These are phyloP conservation scores for Mycena olivaceomarginata DNA, from an alignment of 768 basidiomycete genomes.

Conservation along the genomic window DNA sequence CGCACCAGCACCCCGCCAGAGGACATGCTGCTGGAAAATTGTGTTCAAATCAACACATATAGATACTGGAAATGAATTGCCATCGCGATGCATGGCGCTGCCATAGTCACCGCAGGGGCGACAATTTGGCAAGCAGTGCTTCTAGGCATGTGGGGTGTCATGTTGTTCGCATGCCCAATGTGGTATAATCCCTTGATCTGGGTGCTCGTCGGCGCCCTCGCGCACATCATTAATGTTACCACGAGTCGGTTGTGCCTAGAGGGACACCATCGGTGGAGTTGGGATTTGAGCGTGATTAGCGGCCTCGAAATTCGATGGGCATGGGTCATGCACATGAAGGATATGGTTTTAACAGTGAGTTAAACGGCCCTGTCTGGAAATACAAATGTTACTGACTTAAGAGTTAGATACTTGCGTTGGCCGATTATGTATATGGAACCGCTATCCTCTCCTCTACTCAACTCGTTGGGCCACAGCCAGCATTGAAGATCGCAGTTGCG, in stretches of 20 bases:
- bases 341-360: conserved; percentile 1
- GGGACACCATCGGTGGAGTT: conserved; percentile 15
- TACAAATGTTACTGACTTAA: neutral
- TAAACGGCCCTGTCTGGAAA: neutral
- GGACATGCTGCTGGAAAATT: too few species aligned
- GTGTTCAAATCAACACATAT: too few species aligned
- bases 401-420: conserved; percentile 17
- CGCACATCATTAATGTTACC: neutral
- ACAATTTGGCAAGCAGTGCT: too few species aligned
- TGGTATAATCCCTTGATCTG: conserved; percentile 12
- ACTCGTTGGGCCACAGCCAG: conserved; percentile 14
- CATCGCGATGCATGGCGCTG: too few species aligned
- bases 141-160: too few species aligned
- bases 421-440: conserved; percentile 24
- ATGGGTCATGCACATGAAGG: conserved; percentile 15
- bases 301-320: conserved; percentile 10
- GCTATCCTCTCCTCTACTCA: conserved; percentile 26
- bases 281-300: conserved; percentile 8
- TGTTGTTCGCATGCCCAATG: too few species aligned
- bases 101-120: too few species aligned
- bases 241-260: neutral
- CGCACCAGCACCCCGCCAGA: too few species aligned
- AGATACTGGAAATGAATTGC: too few species aligned
- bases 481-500: neutral
- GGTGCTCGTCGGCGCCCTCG: neutral